Base-by-base conservation (phyloP, 352 stramenopile genomes). In the Phytopythium oedochilum region DNA sequence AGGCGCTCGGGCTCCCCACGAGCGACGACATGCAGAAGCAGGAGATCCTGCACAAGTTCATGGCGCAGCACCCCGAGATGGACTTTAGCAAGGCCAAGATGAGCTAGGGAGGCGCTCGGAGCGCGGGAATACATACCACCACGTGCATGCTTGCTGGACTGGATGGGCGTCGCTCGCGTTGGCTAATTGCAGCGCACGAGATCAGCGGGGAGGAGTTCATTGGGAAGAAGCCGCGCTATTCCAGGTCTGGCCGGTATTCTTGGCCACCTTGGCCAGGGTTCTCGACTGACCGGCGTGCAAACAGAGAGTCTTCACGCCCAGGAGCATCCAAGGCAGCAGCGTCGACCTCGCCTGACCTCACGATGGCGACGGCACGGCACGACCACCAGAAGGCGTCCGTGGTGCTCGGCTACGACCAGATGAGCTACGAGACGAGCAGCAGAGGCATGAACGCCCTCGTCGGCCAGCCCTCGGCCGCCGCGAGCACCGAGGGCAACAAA, bases 41-140 rank as follows among this genome's bases (percentile, higher is more conserved):
- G 65, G 96, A 99, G 38, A 88, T 99, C 54, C 71, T 99, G 46
- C 91, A 99, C 57, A 99, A 99, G 71, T 99, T 99, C 70, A 99
- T 99, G 91, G 88, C 83, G 39, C 89, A 97, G 65, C 97, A 99
- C 84, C 97, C 97, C 0, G 97, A 99, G 73, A 98, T 99, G 91
- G 97, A 99, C 72, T 99, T 99, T 66, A 97, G 76, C 68, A 98
- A 99, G 59, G 96, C 96, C 54, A 99, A 99, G 70, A 92, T 99
- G 61, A 96, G 83, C 59, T 98, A 84, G 83, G 38, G 2, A 15
- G 14, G 6, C 14, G 23, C n/a, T n/a, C n/a, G n/a, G n/a, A n/a
- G n/a, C n/a, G n/a, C n/a, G n/a, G n/a, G n/a, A n/a, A n/a, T n/a
- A n/a, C n/a, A 20, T 23, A 50, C 20, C 23, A 17, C 3, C 39